Conservation (phyloP, 1,284 basidiomycete species). For the Moesziomyces parantarcticus region DNA sequence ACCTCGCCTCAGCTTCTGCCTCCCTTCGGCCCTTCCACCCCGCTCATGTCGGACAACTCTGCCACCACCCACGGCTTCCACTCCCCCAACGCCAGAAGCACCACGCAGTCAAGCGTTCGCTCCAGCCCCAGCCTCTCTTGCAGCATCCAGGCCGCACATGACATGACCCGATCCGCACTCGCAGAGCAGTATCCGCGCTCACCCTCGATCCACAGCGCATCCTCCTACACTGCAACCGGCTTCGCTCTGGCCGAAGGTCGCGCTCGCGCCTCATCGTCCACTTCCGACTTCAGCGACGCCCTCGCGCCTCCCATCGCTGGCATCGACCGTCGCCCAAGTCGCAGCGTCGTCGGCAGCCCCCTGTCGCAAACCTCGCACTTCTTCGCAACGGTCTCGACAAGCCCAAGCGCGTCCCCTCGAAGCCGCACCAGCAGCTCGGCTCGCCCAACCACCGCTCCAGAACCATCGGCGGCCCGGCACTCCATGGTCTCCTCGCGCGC, state of each 20-base stretch:
- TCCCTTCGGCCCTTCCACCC: constrained; percentile 13
- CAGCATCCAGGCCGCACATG: constrained; percentile 4
- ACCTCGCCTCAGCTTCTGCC: constrained; percentile 17
- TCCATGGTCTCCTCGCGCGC: neutral
- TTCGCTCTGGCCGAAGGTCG: constrained; percentile 6
- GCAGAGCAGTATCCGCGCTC: constrained; percentile 28
- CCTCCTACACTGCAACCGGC: constrained; percentile 12
- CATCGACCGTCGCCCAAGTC: constrained; percentile 14
- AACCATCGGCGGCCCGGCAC: neutral
- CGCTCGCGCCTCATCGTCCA: constrained; percentile 9
- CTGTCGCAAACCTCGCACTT: constrained; percentile 9
- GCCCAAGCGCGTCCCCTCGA: constrained; percentile 8
- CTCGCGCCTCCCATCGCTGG: neutral
- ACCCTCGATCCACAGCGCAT: constrained; percentile 27
- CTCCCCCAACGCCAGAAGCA: constrained; percentile 10
- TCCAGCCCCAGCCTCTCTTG: constrained; percentile 21
- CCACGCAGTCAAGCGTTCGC: constrained; percentile 16
- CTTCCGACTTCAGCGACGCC: constrained; percentile 7
- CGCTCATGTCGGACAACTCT: constrained; percentile 9
- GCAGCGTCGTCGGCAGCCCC: constrained; percentile 15
- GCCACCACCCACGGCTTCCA: neutral
- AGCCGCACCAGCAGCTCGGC: constrained; percentile 1
- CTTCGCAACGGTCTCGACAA: constrained; percentile 6
- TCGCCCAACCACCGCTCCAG: constrained; percentile 3
- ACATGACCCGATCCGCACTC: constrained; percentile 4